Evolutionary conservation across 176 grass and related monocot genomes (phyloP).

Genomic region (Guadua angustifolia): DNA sequence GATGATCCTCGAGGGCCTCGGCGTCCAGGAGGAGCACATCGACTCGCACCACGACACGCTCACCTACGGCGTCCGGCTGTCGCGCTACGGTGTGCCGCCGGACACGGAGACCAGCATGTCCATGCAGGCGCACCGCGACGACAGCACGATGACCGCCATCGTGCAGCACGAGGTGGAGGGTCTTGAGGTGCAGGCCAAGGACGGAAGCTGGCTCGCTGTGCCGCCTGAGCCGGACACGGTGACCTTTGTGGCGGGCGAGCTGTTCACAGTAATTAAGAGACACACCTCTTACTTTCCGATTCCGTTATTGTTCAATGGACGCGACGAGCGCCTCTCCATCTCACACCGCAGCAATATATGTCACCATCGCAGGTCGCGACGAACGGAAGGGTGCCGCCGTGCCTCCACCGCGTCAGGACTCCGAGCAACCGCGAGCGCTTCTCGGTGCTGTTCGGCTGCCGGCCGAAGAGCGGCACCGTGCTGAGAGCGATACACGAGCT

Average conservation of each 20-base stretch:
- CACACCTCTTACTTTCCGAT: too few relatives aligned
- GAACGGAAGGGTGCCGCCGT: slow-evolving; percentile 42
- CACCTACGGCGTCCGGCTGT: not conserved
- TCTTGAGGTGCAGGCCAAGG: slow-evolving; percentile 36
- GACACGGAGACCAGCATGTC: slow-evolving; percentile 11
- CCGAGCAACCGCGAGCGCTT: slow-evolving; percentile 46
- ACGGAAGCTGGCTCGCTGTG: slow-evolving; percentile 37
- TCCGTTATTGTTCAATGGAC: too few relatives aligned
- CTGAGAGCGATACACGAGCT: slow-evolving; percentile 27
- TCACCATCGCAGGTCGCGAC: slow-evolving; percentile 20
- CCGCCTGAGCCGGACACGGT: not conserved
- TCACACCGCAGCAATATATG: not conserved
- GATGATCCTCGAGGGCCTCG: slow-evolving; percentile 41
- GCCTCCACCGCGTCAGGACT: slow-evolving; percentile 44
- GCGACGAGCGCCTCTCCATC: too few relatives aligned
- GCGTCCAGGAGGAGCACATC: slow-evolving; percentile 20
- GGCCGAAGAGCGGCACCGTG: not conserved
- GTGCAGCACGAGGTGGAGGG: slow-evolving; percentile 52
- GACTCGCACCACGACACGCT: not conserved
- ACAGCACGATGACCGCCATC: not conserved
- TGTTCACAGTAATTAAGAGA: too few relatives aligned
- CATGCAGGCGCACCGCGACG: slow-evolving; percentile 27
- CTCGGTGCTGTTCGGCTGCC: slow-evolving; percentile 2
- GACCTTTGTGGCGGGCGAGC: slow-evolving; percentile 37
- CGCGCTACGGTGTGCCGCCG: slow-evolving; percentile 23